Percentiles rank a stretch among this genome's conserved stretches.
phyloP scores from a whole-genome alignment of 768 basidiomycete species.

The Boletus bicolor region DNA sequence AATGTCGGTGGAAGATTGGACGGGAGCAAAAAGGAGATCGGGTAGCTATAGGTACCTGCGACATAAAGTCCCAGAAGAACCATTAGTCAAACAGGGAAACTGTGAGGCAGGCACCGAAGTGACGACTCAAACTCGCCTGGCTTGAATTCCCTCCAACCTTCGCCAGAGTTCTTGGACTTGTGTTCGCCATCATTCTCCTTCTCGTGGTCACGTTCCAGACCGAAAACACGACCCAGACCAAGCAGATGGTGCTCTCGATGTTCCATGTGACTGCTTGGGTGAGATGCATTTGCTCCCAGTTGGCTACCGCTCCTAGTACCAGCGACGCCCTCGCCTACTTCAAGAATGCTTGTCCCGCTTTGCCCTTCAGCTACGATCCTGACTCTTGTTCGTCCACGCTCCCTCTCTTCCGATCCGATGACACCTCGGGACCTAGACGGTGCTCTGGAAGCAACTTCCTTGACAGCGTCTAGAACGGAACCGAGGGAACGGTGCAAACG shows the following conservation, averaged over 20 bases:
- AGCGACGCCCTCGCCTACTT: neutral
- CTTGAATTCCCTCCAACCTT: slow-evolving; percentile 86
- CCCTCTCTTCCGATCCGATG: slow-evolving; percentile 35
- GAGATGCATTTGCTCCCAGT: neutral
- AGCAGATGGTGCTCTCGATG: slow-evolving; percentile 18
- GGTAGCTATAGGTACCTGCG: slow-evolving; percentile 89
- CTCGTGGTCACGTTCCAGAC: slow-evolving; percentile 17
- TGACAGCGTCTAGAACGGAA: slow-evolving; percentile 19
- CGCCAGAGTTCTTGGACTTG: slow-evolving; percentile 40
- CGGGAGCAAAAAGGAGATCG: slow-evolving; percentile 89
- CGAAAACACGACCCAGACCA: slow-evolving; percentile 36
- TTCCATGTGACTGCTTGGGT: neutral
- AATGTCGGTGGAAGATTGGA: slow-evolving; percentile 77
- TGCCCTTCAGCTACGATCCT: slow-evolving; percentile 9
- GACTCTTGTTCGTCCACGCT: slow-evolving; percentile 21
- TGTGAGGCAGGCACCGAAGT: neutral
- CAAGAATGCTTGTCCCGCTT: neutral
- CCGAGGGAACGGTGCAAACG: slow-evolving; percentile 19
- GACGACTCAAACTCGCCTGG: slow-evolving; percentile 52
- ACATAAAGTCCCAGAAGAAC: neutral
- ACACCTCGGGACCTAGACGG: slow-evolving; percentile 24
- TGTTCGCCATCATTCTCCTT: slow-evolving; percentile 16
- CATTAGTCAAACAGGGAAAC: neutral
- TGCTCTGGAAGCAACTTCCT: slow-evolving; percentile 15
- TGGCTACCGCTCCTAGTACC: neutral